Base-by-base conservation (phyloP, 345 rosid genomes). In the Geranium rotundifolium region DNA sequence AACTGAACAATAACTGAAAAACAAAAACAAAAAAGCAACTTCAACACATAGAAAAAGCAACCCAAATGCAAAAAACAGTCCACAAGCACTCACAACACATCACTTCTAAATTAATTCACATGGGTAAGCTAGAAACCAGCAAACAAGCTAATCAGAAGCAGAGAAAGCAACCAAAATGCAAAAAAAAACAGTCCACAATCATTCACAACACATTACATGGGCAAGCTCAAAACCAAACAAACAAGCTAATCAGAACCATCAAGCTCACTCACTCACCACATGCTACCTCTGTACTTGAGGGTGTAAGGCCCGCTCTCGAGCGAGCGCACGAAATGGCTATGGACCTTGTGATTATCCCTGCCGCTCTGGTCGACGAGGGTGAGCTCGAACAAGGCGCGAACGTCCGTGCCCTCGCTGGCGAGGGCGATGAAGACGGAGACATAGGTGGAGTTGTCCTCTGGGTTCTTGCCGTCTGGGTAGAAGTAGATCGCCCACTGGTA, bases 321-420 rank as follows among this genome's bases (percentile, higher is more conserved):
- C 61, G 91, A 80, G 16, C 95, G 93, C 75, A 87, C 91, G 59
- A 92, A 89, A 66, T 92, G 95, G 74, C 91, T 87, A 67, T 89
- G 95, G 23, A 92, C 91, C 71, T 92, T 92, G 69, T 92, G 95
- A 60, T 83, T 84, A 34, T 84, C 96, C 69, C 82, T 85, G 1
- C 95, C 95, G 64, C 88, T 89, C 71, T 92, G 96, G 71, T 92
- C 93, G 56, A 85, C 61, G 58, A 92, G 75, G 31, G 91, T 82
- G 57, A 92, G 82, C 82, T 89, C 93, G 37, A 92, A 92, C 4
- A 89, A 77, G 18, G 95, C 95, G 61, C 93, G 77, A 18, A 92
- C 98, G 69, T 92, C 96, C 63, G 90, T 84, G 29, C 96, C 96
- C 49, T 92, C 96, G 84, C 93, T 92, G 62, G 98, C 95, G 3